Evolutionary conservation across 2,329 filamentous ascomycete genomes (phyloP).

Genomic region (Arthroderma sp.): DNA sequence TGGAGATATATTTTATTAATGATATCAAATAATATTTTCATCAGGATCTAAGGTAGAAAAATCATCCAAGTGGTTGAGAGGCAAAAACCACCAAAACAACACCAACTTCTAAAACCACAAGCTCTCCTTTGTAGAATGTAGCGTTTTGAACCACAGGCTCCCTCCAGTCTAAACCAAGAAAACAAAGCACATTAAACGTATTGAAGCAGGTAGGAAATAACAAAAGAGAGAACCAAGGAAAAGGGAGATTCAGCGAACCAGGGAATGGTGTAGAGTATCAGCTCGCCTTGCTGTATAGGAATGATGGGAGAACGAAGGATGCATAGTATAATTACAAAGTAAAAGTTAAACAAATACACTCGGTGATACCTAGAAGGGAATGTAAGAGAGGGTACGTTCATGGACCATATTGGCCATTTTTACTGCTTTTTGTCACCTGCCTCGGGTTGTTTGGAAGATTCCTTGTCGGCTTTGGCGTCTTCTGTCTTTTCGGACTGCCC

Average conservation of each 20-base stretch:
- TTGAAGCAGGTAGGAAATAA: background rate
- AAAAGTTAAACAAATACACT: conserved; percentile 1
- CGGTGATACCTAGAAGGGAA: background rate
- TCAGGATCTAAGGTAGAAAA: background rate
- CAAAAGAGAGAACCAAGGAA: background rate
- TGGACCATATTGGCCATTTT: background rate
- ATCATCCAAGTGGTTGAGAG: background rate
- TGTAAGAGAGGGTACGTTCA: background rate
- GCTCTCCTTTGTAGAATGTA: background rate
- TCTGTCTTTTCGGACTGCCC: conserved; percentile 11
- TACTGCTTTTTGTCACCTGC: conserved; percentile 21
- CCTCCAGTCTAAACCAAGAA: conserved; percentile 1
- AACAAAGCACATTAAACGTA: background rate
- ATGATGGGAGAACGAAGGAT: background rate
- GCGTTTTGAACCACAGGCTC: background rate
- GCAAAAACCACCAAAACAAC: background rate
- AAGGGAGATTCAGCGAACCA: background rate
- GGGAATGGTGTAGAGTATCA: background rate
- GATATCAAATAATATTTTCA: background rate
- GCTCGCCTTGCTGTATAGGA: background rate
- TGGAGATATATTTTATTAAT: background rate
- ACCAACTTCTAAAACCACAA: background rate
- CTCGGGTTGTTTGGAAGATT: conserved; percentile 13
- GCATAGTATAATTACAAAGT: background rate
- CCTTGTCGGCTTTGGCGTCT: conserved; percentile 29